phyloP scores from a whole-genome alignment of 768 basidiomycete species.

The Pulveroboletus sp. region DNA sequence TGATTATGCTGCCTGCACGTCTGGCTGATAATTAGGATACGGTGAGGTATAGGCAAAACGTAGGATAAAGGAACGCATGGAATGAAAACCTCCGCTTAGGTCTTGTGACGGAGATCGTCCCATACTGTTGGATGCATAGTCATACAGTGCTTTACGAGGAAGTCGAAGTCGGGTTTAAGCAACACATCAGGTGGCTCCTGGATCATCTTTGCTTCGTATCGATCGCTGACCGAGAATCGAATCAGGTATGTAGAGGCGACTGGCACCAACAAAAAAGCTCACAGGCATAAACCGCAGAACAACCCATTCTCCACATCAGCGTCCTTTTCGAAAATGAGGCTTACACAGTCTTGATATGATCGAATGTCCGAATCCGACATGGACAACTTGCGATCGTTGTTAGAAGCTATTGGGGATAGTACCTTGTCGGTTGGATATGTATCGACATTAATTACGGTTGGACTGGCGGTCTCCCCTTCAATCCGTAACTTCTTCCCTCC shows the following conservation, averaged over 20 bases:
- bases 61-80: constrained; percentile 7
- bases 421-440: not conserved
- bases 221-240: constrained; percentile 19
- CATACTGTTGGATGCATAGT: constrained; percentile 48
- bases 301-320: constrained; percentile 27
- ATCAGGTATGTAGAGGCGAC: not conserved
- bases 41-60: constrained; percentile 9
- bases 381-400: not conserved
- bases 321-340: constrained; percentile 32
- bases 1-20: constrained; percentile 6
- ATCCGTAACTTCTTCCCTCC: constrained; percentile 22
- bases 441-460: not conserved
- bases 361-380: constrained; percentile 22
- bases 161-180: constrained; percentile 32
- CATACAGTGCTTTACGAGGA: constrained; percentile 47
- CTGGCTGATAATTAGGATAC: constrained; percentile 17
- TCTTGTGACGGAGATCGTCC: constrained; percentile 35
- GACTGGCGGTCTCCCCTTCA: constrained; percentile 2
- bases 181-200: constrained; percentile 30
- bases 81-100: not conserved
- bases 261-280: constrained; percentile 24
- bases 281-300: constrained; percentile 53
- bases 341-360: constrained; percentile 43
- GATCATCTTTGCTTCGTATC: constrained; percentile 25
- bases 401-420: not conserved